These are phyloP conservation scores for Venturiaceae sp. DNA, from an alignment of 2,329 filamentous ascomycete genomes.

Conservation along the genomic window DNA sequence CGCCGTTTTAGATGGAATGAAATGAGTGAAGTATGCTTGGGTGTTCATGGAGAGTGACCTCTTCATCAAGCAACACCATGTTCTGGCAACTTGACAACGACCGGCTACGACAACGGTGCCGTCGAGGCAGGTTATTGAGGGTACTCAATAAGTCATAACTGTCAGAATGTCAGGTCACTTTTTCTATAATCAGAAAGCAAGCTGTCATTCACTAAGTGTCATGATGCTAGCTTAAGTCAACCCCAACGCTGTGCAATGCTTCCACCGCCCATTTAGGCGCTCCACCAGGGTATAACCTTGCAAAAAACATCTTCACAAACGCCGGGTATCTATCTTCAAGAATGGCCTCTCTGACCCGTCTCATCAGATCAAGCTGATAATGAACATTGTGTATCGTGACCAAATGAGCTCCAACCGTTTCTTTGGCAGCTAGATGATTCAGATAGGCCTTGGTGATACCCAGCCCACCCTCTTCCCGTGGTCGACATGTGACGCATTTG, in stretches of 20 bases:
- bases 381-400: conserved; percentile 94
- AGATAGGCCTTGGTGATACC: conserved; percentile 83
- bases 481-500: conserved; percentile 66
- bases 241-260: conserved; percentile 67
- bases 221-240: conserved; percentile 31
- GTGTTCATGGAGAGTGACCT: too few species aligned
- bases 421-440: conserved; percentile 85
- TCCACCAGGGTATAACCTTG: conserved; percentile 49
- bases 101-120: too few species aligned
- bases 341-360: conserved; percentile 62
- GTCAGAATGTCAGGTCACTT: too few species aligned
- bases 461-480: conserved; percentile 52
- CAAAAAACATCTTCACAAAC: conserved; percentile 73
- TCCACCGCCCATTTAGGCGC: conserved; percentile 76
- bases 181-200: too few species aligned
- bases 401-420: conserved; percentile 80
- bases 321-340: conserved; percentile 70
- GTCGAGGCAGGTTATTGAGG: too few species aligned
- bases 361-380: conserved; percentile 82
- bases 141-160: too few species aligned
- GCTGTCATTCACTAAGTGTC: too few species aligned
- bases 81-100: too few species aligned
- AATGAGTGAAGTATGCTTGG: too few species aligned
- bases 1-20: too few species aligned
- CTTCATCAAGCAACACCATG: too few species aligned